Evolutionary conservation across 257 asterid species (phyloP), one percentile per base, ranked within the genome.

Genomic region (Solanum verrucosum): DNA sequence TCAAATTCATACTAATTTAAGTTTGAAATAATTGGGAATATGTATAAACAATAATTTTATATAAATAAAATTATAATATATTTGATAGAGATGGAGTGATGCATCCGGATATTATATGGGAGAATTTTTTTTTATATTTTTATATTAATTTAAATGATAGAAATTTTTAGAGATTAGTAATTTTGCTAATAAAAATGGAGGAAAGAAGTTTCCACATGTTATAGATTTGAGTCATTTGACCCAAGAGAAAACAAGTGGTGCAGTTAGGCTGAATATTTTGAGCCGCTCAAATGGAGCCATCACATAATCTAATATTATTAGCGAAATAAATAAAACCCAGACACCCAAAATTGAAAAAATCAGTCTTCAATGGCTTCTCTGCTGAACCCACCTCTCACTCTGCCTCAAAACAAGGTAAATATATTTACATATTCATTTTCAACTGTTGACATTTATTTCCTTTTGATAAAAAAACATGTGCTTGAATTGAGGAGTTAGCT

Each of bases 301-400:
- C 63, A 6, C 63, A 52, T 52, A 52, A 52, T 14, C 16, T 7
- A 31, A 14, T 70, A 44, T 12, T 12, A 42, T 60, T 29, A 38
- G 87, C 21, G 63, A 27, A 84, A 84, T 20, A 27, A 84, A 84
- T 29, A 38, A 38, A 85, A 85, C 21, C 87, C 21, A 20, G 20
- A 65, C 40, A 38, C 27, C 18, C 56, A 60, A 72, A 60, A 49
- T 44, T 49, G 49, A 35, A 8, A 52, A 29, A 15, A 63, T 56
- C 82, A 33, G 29, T 75, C 65, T 59, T 40, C 87, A 88, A 95
- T 94, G 98, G 96, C 96, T 91, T 93, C 95, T 91, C 89, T 95
- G 44, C 90, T 91, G 83, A 91, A 71, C 90, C 92, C 96, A 87
- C 88, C 94, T 73, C 91, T 91, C 59, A 91, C 89, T 84, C 87